Conservation (phyloP, 805 yeast genomes). For the Priceomyces haplophilus region DNA sequence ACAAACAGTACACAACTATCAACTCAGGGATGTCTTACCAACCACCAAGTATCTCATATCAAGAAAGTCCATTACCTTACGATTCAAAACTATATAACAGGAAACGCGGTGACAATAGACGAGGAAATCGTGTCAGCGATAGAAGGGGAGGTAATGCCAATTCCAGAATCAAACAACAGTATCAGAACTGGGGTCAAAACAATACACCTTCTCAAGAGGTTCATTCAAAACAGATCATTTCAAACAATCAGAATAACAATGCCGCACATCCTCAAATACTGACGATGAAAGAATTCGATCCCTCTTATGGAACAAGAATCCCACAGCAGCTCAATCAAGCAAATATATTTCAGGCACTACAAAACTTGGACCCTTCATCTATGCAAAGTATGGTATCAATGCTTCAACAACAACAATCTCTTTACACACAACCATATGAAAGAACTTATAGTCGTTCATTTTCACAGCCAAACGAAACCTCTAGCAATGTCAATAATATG, state of each 20-base stretch:
- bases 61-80: conserved; percentile 9
- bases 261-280: background rate
- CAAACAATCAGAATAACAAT: background rate
- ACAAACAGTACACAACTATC: conserved; percentile 19
- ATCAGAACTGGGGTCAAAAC: conserved; percentile 4
- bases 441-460: conserved; percentile 10
- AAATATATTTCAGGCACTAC: conserved; percentile 15
- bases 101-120: conserved; percentile 12
- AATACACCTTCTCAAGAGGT: background rate
- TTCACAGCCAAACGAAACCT: conserved; percentile 13
- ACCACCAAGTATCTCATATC: conserved; percentile 11
- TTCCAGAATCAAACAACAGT: conserved; percentile 4
- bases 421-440: conserved; percentile 12
- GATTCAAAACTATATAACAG: conserved; percentile 6
- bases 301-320: background rate
- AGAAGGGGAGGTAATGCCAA: conserved; percentile 10
- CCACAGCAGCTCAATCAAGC: conserved; percentile 1
- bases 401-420: conserved; percentile 24
- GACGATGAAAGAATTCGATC: background rate
- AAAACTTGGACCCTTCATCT: conserved; percentile 30
- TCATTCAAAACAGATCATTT: background rate
- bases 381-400: conserved; percentile 31
- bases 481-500: conserved; percentile 23
- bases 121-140: conserved; percentile 9
- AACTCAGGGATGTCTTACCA: conserved; percentile 6